These are phyloP conservation scores for Termitomyces sp. DNA, from an alignment of 768 basidiomycete genomes.

Conservation along the genomic window DNA sequence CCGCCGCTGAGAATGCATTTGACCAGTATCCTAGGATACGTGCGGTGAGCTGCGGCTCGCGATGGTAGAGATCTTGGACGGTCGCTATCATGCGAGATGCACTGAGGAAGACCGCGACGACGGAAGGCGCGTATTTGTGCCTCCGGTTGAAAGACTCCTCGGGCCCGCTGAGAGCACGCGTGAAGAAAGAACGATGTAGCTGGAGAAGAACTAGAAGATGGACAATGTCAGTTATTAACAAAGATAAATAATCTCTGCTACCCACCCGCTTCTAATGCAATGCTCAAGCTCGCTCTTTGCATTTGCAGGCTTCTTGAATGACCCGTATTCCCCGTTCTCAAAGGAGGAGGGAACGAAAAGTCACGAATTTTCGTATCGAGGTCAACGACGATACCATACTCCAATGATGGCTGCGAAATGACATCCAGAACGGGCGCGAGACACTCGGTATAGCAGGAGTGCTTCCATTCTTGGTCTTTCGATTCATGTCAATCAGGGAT, in stretches of 20 bases:
- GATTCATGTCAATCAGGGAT: background rate
- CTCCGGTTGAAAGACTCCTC: conserved; percentile 55
- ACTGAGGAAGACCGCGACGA: conserved; percentile 61
- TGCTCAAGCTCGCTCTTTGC: conserved; percentile 54
- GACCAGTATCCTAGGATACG: conserved; percentile 49
- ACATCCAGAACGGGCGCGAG: conserved; percentile 56
- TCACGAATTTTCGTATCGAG: conserved; percentile 59
- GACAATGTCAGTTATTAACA: background rate
- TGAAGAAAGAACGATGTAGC: conserved; percentile 64
- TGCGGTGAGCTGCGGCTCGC: conserved; percentile 54
- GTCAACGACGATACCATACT: conserved; percentile 45
- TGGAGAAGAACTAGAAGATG: conserved; percentile 50
- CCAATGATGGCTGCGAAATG: conserved; percentile 46
- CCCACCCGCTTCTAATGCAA: conserved; percentile 58
- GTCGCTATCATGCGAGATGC: conserved; percentile 60
- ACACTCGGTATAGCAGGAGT: conserved; percentile 54
- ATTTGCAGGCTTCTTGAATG: conserved; percentile 44
- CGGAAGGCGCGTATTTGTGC: conserved; percentile 65
- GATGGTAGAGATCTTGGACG: conserved; percentile 47
- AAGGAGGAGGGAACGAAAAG: conserved; percentile 44
- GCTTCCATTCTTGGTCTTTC: conserved; percentile 68
- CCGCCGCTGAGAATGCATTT: conserved; percentile 47
- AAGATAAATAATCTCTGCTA: background rate
- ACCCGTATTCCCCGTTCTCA: conserved; percentile 33
- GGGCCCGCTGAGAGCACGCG: conserved; percentile 50